Evolutionary conservation across 179 eudicot species (phyloP).

Genomic region (Pouteria campechiana): DNA sequence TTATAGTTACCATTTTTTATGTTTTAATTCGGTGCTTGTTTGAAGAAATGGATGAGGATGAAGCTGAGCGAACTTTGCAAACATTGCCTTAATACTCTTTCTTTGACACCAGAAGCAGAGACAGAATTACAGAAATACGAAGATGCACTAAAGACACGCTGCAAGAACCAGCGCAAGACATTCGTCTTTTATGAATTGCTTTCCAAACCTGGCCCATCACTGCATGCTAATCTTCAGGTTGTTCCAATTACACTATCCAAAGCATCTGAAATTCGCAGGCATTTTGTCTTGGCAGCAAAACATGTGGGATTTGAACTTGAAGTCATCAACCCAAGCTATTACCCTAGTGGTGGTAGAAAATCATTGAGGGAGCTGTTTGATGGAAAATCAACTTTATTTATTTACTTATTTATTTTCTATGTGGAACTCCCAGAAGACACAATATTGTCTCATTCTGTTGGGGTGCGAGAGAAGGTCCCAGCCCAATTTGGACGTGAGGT

Average conservation of each 20-base stretch:
- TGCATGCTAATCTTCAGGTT: conserved; percentile 94
- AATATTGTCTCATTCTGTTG: conserved; percentile 53
- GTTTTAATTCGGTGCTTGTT: too few relatives aligned
- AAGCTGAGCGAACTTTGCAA: conserved; percentile 73
- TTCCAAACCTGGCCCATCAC: conserved; percentile 59
- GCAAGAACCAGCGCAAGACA: conserved; percentile 55
- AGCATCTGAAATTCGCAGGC: conserved; percentile 47
- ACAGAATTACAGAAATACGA: conserved; percentile 49
- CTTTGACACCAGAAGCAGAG: conserved; percentile 54
- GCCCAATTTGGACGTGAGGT: conserved; percentile 97
- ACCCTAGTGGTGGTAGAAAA: conserved; percentile 42
- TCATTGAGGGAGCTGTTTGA: conserved; percentile 35
- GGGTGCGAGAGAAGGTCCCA: conserved; percentile 72
- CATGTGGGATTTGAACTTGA: conserved; percentile 62
- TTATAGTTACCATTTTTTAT: too few relatives aligned
- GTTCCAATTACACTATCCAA: conserved; percentile 70
- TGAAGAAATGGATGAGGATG: too few relatives aligned
- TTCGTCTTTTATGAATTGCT: conserved; percentile 82
- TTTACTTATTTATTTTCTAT: too few relatives aligned
- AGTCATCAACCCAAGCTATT: conserved; percentile 30
- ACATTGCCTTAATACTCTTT: conserved; percentile 60
- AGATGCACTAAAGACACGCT: conserved; percentile 47
- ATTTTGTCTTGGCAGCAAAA: conserved; percentile 87
- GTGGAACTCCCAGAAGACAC: conserved; percentile 83
- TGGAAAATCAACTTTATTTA: conserved; percentile 47